Evolutionary conservation across 108 stramenopile species (phyloP).

Genomic region (Stephanodiscus triporus): DNA sequence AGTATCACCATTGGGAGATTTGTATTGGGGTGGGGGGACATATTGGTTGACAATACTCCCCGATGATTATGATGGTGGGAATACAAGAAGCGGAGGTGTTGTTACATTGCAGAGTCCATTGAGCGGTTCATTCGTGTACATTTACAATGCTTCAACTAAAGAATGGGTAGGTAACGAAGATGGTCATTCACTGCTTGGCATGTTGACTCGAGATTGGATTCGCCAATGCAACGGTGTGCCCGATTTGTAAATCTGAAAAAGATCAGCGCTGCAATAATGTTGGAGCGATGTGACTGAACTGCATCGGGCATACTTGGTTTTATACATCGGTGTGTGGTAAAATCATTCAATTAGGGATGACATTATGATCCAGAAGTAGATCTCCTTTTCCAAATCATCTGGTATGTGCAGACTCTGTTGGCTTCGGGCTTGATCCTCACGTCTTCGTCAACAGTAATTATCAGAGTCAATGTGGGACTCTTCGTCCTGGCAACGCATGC

Average conservation of each 20-base stretch:
- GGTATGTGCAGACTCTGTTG: too few relatives aligned
- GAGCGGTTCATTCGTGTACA: constrained; percentile 69
- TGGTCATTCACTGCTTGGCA: constrained; percentile 75
- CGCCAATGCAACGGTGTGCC: constrained; percentile 82
- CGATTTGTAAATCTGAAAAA: constrained; percentile 57
- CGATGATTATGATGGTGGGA: constrained; percentile 30
- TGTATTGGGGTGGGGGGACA: constrained; percentile 54
- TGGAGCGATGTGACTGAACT: not conserved
- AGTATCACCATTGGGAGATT: constrained; percentile 57
- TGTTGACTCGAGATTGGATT: constrained; percentile 82
- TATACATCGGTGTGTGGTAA: too few relatives aligned
- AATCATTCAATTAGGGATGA: too few relatives aligned
- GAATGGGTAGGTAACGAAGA: constrained; percentile 78
- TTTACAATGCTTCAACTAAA: constrained; percentile 53
- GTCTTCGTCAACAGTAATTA: too few relatives aligned
- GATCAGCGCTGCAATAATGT: too few relatives aligned
- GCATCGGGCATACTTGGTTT: too few relatives aligned
- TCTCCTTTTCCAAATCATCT: too few relatives aligned
- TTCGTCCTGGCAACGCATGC: not conserved
- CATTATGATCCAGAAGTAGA: too few relatives aligned
- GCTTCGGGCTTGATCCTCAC: too few relatives aligned
- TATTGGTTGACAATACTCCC: constrained; percentile 36
- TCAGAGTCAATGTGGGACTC: too few relatives aligned
- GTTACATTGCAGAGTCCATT: constrained; percentile 65
- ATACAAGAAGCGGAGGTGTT: constrained; percentile 41